These are phyloP conservation scores for Fraxinus angustifolia DNA, from an alignment of 305 asterid species.

Conservation along the genomic window DNA sequence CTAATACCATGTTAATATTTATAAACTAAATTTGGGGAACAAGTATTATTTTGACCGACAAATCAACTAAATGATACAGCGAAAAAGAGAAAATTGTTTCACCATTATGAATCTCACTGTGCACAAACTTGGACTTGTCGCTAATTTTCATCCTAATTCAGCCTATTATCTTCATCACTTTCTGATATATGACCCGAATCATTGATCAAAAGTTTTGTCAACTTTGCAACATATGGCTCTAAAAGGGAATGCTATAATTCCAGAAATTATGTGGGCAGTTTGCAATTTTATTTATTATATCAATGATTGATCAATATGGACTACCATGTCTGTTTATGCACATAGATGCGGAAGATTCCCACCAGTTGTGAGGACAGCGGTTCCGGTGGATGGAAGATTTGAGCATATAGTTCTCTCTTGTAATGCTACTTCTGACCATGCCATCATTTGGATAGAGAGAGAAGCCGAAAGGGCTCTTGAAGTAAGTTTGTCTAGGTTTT, in stretches of 20 bases:
- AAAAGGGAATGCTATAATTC: background rate
- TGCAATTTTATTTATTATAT: background rate
- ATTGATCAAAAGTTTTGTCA: background rate
- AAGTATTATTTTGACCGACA: background rate
- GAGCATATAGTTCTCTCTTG: constrained; percentile 88
- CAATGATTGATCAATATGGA: background rate
- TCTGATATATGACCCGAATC: background rate
- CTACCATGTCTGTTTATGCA: constrained; percentile 1
- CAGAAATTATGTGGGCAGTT: background rate
- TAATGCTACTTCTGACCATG: constrained; percentile 85
- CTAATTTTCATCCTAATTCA: background rate
- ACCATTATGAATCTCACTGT: background rate
- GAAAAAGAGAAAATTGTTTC: background rate
- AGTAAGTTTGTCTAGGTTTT: constrained; percentile 40
- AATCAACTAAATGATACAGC: background rate
- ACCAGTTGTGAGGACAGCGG: constrained; percentile 80
- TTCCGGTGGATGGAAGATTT: constrained; percentile 89
- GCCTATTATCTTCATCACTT: background rate
- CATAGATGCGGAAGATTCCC: constrained; percentile 74
- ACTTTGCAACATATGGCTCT: background rate
- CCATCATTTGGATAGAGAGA: constrained; percentile 78
- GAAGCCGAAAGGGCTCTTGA: constrained; percentile 70
- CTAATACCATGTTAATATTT: background rate
- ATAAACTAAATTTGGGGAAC: background rate
- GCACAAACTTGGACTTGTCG: background rate